These are phyloP conservation scores for Ceratocystiopsis brevicomis DNA, from an alignment of 2,329 filamentous ascomycete genomes.

Conservation along the genomic window DNA sequence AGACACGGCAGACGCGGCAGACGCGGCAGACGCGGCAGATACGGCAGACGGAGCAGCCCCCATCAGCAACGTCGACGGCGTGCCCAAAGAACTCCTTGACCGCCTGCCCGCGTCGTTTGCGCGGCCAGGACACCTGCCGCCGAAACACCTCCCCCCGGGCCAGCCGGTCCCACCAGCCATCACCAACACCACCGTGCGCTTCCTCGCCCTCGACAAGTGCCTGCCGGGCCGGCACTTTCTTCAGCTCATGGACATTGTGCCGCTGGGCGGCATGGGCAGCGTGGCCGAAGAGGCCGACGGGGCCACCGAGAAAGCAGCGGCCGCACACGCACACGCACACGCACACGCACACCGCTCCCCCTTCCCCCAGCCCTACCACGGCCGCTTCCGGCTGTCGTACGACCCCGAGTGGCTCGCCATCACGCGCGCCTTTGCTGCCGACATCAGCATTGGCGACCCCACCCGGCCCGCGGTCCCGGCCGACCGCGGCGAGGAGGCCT, in stretches of 20 bases:
- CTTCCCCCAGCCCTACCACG: slow-evolving; percentile 1
- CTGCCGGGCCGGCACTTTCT: slow-evolving; percentile 63
- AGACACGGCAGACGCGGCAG: slow-evolving; percentile 3
- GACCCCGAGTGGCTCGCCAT: slow-evolving; percentile 95
- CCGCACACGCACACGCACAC: no score
- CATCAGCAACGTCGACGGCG: slow-evolving; percentile 12
- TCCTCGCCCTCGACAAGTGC: slow-evolving; percentile 85
- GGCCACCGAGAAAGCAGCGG: background rate
- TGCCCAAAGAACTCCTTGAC: slow-evolving; percentile 47
- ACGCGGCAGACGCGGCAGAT: no score
- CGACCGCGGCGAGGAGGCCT: slow-evolving; percentile 50
- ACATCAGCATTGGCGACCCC: slow-evolving; percentile 41
- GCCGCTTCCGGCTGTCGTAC: slow-evolving; percentile 48
- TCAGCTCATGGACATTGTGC: slow-evolving; percentile 49
- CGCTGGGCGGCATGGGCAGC: slow-evolving; percentile 20
- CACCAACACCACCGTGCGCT: slow-evolving; percentile 59
- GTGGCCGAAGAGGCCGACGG: background rate
- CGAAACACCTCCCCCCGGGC: slow-evolving; percentile 19
- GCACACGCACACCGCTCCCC: slow-evolving; percentile 2
- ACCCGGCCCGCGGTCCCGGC: slow-evolving; percentile 28
- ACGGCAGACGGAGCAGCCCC: no score
- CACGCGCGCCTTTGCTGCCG: slow-evolving; percentile 55
- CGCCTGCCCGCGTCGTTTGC: slow-evolving; percentile 63
- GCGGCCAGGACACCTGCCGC: slow-evolving; percentile 15
- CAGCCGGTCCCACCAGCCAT: slow-evolving; percentile 53